Conservation (phyloP, 768 basidiomycete genomes). For the Lanmaoa pseudosensibilis region DNA sequence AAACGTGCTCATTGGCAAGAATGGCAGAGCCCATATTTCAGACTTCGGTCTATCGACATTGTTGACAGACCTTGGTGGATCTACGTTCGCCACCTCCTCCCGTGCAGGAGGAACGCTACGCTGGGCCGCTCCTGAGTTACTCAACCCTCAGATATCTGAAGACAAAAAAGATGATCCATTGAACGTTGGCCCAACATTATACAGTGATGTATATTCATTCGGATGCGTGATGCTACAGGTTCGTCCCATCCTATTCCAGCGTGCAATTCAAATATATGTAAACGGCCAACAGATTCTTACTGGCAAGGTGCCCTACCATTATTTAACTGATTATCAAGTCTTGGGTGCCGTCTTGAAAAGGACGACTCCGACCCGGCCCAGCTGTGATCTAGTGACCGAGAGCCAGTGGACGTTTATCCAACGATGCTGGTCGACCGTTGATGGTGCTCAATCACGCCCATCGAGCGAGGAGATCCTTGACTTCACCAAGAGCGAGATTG, state of each 20-base stretch:
- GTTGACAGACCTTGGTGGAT: slow-evolving; percentile 1
- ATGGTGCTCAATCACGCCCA: slow-evolving; percentile 29
- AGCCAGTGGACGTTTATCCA: slow-evolving; percentile 11
- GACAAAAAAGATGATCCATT: neutral
- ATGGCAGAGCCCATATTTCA: neutral
- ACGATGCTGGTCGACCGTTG: slow-evolving; percentile 25
- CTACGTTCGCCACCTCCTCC: slow-evolving; percentile 1
- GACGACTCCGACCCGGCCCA: neutral
- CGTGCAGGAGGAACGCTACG: neutral
- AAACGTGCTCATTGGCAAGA: neutral
- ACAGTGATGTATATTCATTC: slow-evolving; percentile 5
- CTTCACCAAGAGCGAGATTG: slow-evolving; percentile 1
- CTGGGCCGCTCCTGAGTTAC: slow-evolving; percentile 4
- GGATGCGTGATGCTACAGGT: slow-evolving; percentile 4
- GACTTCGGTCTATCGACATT: slow-evolving; percentile 11
- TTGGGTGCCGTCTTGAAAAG: slow-evolving; percentile 5
- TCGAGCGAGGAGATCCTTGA: slow-evolving; percentile 28
- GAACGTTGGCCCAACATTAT: neutral
- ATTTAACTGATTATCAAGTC: slow-evolving; percentile 12
- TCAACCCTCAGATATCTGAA: neutral
- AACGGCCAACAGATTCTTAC: neutral
- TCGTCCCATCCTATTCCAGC: neutral
- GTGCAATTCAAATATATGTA: neutral
- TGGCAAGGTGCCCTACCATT: slow-evolving; percentile 16
- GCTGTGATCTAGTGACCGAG: neutral